These are phyloP conservation scores for Candida succiphila DNA, from an alignment of 805 yeast genomes.

Conservation along the genomic window DNA sequence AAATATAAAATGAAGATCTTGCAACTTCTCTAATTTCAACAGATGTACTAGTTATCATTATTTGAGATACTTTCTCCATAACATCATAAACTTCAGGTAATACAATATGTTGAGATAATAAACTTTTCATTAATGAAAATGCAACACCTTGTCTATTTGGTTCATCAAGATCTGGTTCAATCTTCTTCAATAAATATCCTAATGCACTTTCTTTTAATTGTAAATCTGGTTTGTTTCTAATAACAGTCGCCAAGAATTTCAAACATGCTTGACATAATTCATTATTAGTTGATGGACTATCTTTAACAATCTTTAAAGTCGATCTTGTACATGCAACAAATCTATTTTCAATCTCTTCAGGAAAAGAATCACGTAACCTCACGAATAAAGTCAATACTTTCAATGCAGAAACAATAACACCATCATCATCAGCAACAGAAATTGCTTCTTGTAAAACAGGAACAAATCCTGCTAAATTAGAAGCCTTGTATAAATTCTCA, in stretches of 20 bases:
- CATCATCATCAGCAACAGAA: conserved; percentile 55
- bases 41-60: conserved; percentile 85
- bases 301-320: conserved; percentile 55
- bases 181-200: conserved; percentile 58
- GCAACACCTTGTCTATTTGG: conserved; percentile 86
- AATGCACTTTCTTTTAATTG: conserved; percentile 61
- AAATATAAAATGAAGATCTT: conserved; percentile 72
- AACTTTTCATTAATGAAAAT: conserved; percentile 69
- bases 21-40: conserved; percentile 77
- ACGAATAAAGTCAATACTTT: conserved; percentile 51
- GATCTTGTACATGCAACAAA: conserved; percentile 55
- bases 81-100: conserved; percentile 86
- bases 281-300: conserved; percentile 66
- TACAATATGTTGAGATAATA: conserved; percentile 63
- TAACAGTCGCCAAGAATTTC: conserved; percentile 59
- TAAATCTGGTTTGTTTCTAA: conserved; percentile 60
- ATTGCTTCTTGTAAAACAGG: conserved; percentile 60
- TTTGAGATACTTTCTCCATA: conserved; percentile 69
- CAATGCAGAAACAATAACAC: conserved; percentile 60
- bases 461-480: conserved; percentile 60
- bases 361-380: conserved; percentile 48
- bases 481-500: conserved; percentile 44
- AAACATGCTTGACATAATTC: conserved; percentile 76
- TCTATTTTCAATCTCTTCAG: conserved; percentile 36
- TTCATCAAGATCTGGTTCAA: conserved; percentile 83